These are phyloP conservation scores for Lichtheimia ornata DNA, from an alignment of 371 early-diverging fungal species.

Conservation along the genomic window DNA sequence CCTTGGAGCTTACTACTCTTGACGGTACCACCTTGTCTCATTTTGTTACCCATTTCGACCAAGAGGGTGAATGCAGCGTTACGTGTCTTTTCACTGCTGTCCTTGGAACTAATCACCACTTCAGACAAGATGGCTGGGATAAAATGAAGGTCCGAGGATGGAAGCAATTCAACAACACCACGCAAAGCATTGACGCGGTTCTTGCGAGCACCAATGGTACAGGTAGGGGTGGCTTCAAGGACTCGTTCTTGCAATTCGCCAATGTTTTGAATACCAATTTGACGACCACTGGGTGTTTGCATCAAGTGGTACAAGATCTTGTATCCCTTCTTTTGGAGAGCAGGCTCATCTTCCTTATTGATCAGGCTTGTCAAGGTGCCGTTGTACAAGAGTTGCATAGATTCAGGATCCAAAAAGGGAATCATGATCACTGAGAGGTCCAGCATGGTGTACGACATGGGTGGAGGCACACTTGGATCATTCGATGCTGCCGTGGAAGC, in stretches of 20 bases:
- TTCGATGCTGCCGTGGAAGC: constrained; percentile 20
- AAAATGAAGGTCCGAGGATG: constrained; percentile 72
- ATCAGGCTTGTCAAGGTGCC: constrained; percentile 57
- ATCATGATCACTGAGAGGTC: constrained; percentile 77
- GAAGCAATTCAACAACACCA: constrained; percentile 54
- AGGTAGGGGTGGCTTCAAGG: constrained; percentile 53
- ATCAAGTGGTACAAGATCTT: constrained; percentile 77
- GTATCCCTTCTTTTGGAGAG: constrained; percentile 94
- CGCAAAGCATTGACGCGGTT: constrained; percentile 68
- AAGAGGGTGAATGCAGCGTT: constrained; percentile 81
- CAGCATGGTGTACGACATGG: constrained; percentile 74
- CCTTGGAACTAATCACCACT: constrained; percentile 91
- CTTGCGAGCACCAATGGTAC: constrained; percentile 67
- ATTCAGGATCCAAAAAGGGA: constrained; percentile 66
- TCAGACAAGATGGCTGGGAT: constrained; percentile 88
- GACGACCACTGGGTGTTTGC: constrained; percentile 43
- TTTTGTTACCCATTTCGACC: constrained; percentile 85
- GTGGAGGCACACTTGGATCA: constrained; percentile 57
- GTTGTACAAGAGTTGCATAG: constrained; percentile 56
- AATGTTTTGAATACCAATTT: constrained; percentile 43
- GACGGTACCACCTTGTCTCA: constrained; percentile 78
- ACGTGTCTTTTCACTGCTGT: constrained; percentile 89
- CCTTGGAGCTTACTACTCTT: constrained; percentile 54
- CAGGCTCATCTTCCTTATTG: constrained; percentile 67
- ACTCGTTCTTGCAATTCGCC: constrained; percentile 55